Conservation (phyloP, 2,329 filamentous ascomycete species). For the Teratosphaeria epicoccoides region DNA sequence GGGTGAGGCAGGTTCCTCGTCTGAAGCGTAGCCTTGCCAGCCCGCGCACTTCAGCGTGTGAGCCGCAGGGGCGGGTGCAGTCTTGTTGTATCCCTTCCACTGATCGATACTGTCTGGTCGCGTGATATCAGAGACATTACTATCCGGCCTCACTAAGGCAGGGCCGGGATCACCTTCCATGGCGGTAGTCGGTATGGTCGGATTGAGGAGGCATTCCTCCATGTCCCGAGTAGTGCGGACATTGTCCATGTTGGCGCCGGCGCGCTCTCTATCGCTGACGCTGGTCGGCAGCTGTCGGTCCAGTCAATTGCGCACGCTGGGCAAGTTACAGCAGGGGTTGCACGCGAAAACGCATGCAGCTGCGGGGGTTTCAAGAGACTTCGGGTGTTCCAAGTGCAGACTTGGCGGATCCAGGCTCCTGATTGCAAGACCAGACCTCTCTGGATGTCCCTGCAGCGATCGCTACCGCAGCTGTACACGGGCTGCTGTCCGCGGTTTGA, state of each 20-base stretch:
- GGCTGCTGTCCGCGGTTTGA: background rate
- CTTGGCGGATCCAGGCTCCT: background rate
- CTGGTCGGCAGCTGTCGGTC: background rate
- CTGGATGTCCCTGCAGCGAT: background rate
- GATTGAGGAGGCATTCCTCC: conserved; percentile 12
- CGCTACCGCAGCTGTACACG: background rate
- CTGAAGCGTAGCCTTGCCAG: conserved; percentile 18
- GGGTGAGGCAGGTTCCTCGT: conserved; percentile 23
- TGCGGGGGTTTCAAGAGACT: conserved; percentile 1
- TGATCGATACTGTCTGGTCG: conserved; percentile 2
- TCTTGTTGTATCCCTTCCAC: conserved; percentile 4
- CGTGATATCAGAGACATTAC: background rate
- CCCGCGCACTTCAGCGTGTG: conserved; percentile 2
- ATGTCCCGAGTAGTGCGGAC: conserved; percentile 3
- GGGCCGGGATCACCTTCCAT: background rate
- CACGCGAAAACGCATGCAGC: conserved; percentile 6
- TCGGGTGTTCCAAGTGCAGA: background rate
- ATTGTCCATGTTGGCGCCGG: conserved; percentile 1
- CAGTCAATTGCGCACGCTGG: background rate
- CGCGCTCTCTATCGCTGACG: background rate
- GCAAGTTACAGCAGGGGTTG: conserved; percentile 5
- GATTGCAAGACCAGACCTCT: background rate
- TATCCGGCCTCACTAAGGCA: background rate
- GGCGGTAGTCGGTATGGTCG: conserved; percentile 4
- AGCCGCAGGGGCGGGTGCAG: background rate